These are phyloP conservation scores for Sabuloglossum arenarium DNA, from an alignment of 495 filamentous ascomycete genomes.

Conservation along the genomic window DNA sequence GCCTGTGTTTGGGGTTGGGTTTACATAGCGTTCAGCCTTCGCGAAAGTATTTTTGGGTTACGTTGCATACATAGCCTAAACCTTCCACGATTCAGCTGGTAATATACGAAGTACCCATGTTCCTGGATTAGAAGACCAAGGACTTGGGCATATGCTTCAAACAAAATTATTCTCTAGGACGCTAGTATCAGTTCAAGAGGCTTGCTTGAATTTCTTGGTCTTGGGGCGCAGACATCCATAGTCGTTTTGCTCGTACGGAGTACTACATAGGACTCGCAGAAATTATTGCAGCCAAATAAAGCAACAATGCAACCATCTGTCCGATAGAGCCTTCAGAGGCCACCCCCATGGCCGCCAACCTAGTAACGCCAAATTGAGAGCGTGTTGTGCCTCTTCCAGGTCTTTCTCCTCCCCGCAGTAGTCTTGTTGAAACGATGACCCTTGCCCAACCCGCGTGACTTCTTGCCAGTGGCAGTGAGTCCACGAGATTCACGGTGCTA, in stretches of 20 bases:
- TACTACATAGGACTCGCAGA: neutral
- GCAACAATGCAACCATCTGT: neutral
- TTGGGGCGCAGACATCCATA: neutral
- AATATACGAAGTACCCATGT: no score
- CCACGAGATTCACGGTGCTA: constrained; percentile 89
- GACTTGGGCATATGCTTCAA: no score
- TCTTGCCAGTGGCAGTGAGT: constrained; percentile 96
- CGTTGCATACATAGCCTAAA: neutral
- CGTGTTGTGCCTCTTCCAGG: constrained; percentile 56
- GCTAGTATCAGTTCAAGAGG: no score
- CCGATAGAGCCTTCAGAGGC: neutral
- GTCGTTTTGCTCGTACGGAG: neutral
- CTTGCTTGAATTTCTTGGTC: neutral
- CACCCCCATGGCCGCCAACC: neutral
- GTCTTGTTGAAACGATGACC: constrained; percentile 99
- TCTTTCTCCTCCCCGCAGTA: constrained; percentile 82
- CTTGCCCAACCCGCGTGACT: constrained; percentile 95
- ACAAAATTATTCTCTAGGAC: no score
- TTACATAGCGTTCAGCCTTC: neutral
- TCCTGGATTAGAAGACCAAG: no score
- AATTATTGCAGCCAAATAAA: neutral
- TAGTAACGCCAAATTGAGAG: constrained; percentile 1
- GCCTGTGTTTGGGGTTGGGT: neutral
- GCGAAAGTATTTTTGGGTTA: neutral
- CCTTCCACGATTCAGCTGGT: neutral